These are phyloP conservation scores for Cladosporium cucumerinum DNA, from an alignment of 2,329 filamentous ascomycete genomes.

Conservation along the genomic window DNA sequence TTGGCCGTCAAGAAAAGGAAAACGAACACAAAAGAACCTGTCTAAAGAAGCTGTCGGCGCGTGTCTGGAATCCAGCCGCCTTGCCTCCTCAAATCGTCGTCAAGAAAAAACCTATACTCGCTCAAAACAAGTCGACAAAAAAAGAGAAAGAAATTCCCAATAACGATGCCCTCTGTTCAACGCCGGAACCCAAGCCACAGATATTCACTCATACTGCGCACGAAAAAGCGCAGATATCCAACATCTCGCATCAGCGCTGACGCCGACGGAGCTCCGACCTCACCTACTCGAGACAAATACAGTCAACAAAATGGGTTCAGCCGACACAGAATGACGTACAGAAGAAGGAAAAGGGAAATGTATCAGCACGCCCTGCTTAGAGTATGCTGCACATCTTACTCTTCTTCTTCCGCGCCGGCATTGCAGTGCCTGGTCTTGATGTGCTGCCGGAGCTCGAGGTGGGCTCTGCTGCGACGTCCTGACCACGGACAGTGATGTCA, in stretches of 20 bases:
- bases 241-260: conserved; percentile 13
- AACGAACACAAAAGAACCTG: conserved; percentile 12
- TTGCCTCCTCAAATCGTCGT: conserved; percentile 4
- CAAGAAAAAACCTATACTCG: conserved; percentile 4
- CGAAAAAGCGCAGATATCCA: conserved; percentile 16
- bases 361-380: conserved; percentile 42
- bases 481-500: conserved; percentile 77
- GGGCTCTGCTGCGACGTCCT: conserved; percentile 47
- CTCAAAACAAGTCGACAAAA: conserved; percentile 8
- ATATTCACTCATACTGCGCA: conserved; percentile 16
- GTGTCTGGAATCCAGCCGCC: conserved; percentile 13
- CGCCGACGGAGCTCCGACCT: conserved; percentile 1
- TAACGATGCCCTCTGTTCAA: conserved; percentile 14
- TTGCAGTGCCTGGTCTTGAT: conserved; percentile 21
- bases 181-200: conserved; percentile 16
- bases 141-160: background rate
- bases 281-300: conserved; percentile 9
- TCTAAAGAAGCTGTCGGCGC: conserved; percentile 14
- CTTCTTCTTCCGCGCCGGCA: conserved; percentile 65
- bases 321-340: background rate
- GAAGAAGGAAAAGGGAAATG: conserved; percentile 5
- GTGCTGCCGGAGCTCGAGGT: conserved; percentile 33
- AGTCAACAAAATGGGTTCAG: conserved; percentile 14
- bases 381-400: conserved; percentile 80
- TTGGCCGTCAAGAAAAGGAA: conserved; percentile 9